phyloP scores from a whole-genome alignment of 2,329 filamentous ascomycete genomes.

The Shiraia bambusicola region DNA sequence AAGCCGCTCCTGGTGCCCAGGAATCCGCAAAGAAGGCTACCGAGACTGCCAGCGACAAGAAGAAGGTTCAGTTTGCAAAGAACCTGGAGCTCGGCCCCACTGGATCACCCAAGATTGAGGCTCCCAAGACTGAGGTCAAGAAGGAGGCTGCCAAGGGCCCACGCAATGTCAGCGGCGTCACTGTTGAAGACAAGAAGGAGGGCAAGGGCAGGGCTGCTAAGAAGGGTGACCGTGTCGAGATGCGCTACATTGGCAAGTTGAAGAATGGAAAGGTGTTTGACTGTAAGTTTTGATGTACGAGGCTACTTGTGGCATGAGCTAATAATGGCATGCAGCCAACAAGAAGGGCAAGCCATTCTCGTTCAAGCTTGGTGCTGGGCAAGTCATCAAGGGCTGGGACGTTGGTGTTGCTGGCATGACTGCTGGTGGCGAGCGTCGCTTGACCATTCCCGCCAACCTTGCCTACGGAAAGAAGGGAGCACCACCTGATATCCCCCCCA shows the following conservation, averaged over 20 bases:
- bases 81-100: constrained; percentile 97
- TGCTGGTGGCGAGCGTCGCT: constrained; percentile 87
- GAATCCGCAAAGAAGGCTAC: constrained; percentile 56
- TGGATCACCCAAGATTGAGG: constrained; percentile 51
- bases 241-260: constrained; percentile 97
- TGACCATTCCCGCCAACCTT: constrained; percentile 82
- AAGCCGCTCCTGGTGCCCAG: constrained; percentile 64
- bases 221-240: constrained; percentile 84
- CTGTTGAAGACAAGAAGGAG: constrained; percentile 91
- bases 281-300: constrained; percentile 57
- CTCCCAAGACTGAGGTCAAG: constrained; percentile 48
- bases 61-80: constrained; percentile 99
- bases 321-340: constrained; percentile 66
- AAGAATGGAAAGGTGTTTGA: constrained; percentile 94
- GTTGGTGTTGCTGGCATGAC: constrained; percentile 90
- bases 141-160: constrained; percentile 58
- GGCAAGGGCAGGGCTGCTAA: constrained; percentile 83
- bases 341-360: constrained; percentile 98
- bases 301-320: constrained; percentile 11
- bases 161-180: constrained; percentile 85
- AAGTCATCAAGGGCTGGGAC: constrained; percentile 99
- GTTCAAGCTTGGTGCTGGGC: constrained; percentile 90
- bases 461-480: constrained; percentile 81
- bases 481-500: constrained; percentile 81
- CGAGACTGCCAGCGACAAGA: constrained; percentile 59